Percentiles rank a stretch among this genome's conserved stretches.
Conservation (phyloP, 495 filamentous ascomycete species). For the Hyaloscypha finlandica region DNA sequence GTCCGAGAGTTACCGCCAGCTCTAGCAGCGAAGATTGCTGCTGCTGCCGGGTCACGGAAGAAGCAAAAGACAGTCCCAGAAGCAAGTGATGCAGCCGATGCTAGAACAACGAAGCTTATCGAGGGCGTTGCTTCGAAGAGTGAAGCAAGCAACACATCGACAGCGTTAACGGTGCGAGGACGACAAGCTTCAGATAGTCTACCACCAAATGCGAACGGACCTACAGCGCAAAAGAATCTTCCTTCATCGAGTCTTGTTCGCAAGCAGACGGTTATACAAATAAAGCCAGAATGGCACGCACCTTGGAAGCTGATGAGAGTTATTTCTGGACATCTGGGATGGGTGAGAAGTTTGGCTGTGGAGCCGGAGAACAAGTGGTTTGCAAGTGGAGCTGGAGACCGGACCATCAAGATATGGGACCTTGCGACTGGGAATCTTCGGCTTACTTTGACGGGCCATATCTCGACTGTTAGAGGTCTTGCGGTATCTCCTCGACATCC, state of each 20-base stretch:
- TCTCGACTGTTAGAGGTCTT: conserved; percentile 91
- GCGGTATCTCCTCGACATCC: conserved; percentile 93
- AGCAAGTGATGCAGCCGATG: conserved; percentile 41
- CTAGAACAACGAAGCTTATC: conserved; percentile 67
- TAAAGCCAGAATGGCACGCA: conserved; percentile 89
- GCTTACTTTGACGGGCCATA: conserved; percentile 93
- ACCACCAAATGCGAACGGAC: conserved; percentile 45
- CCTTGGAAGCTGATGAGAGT: conserved; percentile 99
- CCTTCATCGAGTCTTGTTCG: conserved; percentile 44
- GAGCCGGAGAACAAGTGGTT: conserved; percentile 99
- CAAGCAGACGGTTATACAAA: conserved; percentile 55
- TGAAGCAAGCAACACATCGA: conserved; percentile 47
- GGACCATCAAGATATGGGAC: conserved; percentile 99
- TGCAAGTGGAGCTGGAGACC: conserved; percentile 90
- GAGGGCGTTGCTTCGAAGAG: conserved; percentile 58
- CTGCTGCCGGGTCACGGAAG: conserved; percentile 58
- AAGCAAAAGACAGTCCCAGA: conserved; percentile 44
- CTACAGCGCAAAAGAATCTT: conserved; percentile 47
- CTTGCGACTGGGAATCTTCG: conserved; percentile 79
- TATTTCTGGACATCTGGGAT: conserved; percentile 94
- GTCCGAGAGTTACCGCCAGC: conserved; percentile 81
- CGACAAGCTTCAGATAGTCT: conserved; percentile 25
- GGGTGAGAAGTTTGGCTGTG: conserved; percentile 88
- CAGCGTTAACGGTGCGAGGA: conserved; percentile 57
- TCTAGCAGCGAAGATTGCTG: conserved; percentile 82